phyloP scores from a whole-genome alignment of 116 monocot genomes.

The Phalaenopsis hybrid region DNA sequence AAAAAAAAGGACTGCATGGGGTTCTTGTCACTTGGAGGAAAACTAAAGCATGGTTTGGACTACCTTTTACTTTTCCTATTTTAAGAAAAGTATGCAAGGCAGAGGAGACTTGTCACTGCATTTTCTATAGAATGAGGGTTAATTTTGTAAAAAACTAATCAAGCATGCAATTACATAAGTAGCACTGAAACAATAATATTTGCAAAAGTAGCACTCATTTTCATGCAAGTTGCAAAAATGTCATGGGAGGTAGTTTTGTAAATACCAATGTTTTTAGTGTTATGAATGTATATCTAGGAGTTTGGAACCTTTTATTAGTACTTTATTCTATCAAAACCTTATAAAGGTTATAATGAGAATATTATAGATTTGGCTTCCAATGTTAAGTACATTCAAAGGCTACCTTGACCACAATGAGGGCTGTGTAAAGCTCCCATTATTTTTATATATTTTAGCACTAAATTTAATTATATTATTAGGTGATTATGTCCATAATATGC shows the following conservation, averaged over 20 bases:
- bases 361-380: background rate
- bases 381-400: background rate
- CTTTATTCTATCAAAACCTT: background rate
- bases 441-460: background rate
- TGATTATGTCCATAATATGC: background rate
- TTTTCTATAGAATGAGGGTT: too few relatives aligned
- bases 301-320: background rate
- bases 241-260: too few relatives aligned
- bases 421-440: slow-evolving; percentile 1
- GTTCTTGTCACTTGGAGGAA: background rate
- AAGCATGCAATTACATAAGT: too few relatives aligned
- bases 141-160: too few relatives aligned
- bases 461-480: background rate
- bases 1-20: too few relatives aligned
- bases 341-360: background rate
- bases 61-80: background rate
- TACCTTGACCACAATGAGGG: background rate
- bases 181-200: too few relatives aligned
- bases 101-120: background rate
- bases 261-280: too few relatives aligned
- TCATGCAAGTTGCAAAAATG: too few relatives aligned
- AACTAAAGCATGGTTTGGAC: background rate
- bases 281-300: background rate
- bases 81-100: background rate
- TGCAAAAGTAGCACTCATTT: too few relatives aligned